Evolutionary conservation across 352 stramenopile genomes (phyloP), one percentile per base, ranked within the genome.

Genomic region (Thalassiosira pacifica): DNA sequence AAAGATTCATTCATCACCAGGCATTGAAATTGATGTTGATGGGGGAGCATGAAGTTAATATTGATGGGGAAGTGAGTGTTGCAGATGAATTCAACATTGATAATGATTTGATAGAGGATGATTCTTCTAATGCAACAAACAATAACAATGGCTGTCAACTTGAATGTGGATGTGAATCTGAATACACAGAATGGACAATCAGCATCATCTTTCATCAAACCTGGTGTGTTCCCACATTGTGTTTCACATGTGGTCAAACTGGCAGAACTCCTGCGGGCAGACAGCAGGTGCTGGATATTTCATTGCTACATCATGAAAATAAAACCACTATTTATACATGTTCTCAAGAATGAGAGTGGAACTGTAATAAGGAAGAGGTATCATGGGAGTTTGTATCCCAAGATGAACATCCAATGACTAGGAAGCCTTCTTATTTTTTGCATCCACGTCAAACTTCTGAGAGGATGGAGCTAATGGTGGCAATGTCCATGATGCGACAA

Each of bases 351-450:
- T 29, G 75, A 52, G n/a, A 76, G 9, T 19, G 55, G 10, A 18
- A 75, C 5, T 63, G 70, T 29, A 79, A 66, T 27, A 68, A 91
- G 10, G 63, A 87, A 60, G 78, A 90, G n/a, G n/a, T n/a, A 72
- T 80, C 76, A 6, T 94, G 91, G 91, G 89, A 94, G 1, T 94
- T 94, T 80, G 42, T 94, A 24, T 94, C 91, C 24, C 76, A 92
- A 65, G 90, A 94, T 55, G 79, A 92, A 76, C 88, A 94, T 83
- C 90, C 90, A 3, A 74, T 91, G 34, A 90, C 85, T n/a, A 80
- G 87, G 1, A 64, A 73, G 55, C 83, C 88, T n/a, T 90, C 80
- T 3, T 93, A 86, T 64, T 93, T 94, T 76, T 79, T 94, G 29
- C 90, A 94, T 83, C 90, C 90, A n/a, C 93, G 90, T 83, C 87